These are phyloP conservation scores for Geotrichum candidum DNA, from an alignment of 1,139 yeast genomes.

Conservation along the genomic window DNA sequence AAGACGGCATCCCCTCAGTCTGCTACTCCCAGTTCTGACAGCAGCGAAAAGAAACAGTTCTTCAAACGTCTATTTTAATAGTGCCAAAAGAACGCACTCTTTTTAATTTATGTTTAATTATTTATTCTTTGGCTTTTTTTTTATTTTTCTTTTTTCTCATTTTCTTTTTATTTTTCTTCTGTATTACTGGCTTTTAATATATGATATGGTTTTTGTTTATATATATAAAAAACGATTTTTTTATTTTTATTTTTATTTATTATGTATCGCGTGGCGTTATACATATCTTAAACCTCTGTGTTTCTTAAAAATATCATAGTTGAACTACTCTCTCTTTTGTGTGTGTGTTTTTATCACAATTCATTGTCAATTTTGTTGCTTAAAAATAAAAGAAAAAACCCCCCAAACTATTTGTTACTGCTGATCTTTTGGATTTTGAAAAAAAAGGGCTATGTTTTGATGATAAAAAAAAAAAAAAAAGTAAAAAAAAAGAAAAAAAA, in stretches of 20 bases:
- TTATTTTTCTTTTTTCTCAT: not conserved
- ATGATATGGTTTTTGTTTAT: not conserved
- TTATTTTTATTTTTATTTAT: not conserved
- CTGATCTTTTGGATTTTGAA: not conserved
- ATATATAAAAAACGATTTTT: not conserved
- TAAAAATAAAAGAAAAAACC: not conserved
- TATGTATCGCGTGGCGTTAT: not conserved
- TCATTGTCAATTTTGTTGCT: not conserved
- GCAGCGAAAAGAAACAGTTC: slow-evolving; percentile 1
- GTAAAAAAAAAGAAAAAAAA: not conserved
- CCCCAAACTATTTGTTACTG: not conserved
- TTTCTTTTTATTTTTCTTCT: not conserved
- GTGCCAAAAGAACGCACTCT: not conserved
- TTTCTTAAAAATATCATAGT: not conserved
- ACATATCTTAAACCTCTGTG: too few species aligned
- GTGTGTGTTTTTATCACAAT: not conserved
- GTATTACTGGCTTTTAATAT: not conserved
- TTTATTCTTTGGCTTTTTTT: not conserved
- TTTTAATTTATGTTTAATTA: not conserved
- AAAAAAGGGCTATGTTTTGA: not conserved
- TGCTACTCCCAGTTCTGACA: not conserved
- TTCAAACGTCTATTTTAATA: slow-evolving; percentile 3
- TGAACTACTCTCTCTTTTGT: not conserved
- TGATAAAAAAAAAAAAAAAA: too few species aligned
- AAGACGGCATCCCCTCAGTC: not conserved